A percentile compares a stretch with the other conserved stretches of the same genome.
Evolutionary conservation across 306 rosid genomes (phyloP).

Genomic region (Arachis hypogaea): DNA sequence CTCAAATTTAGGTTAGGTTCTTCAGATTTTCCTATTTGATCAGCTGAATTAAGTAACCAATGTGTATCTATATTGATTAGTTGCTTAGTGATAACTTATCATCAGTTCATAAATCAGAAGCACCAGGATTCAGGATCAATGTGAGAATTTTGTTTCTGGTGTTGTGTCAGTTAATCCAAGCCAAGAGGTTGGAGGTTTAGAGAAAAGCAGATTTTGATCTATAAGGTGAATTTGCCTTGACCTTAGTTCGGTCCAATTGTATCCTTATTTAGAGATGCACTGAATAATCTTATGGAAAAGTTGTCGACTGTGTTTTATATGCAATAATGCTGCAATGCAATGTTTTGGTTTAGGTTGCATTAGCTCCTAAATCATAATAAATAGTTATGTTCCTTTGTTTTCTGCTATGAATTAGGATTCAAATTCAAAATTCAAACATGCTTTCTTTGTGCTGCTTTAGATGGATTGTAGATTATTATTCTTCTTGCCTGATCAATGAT

Average conservation of each 20-base stretch:
- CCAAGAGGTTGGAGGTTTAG: background rate
- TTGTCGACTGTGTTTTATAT: background rate
- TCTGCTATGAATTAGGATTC: background rate
- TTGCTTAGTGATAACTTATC: background rate
- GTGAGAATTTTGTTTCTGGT: conserved; percentile 5
- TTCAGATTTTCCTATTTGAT: conserved; percentile 6
- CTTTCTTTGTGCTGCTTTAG: conserved; percentile 8
- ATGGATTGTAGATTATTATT: conserved; percentile 33
- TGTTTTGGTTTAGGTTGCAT: background rate
- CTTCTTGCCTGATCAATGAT: conserved; percentile 19
- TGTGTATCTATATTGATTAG: background rate
- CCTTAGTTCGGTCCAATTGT: background rate
- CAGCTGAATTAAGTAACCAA: background rate
- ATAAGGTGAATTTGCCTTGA: background rate
- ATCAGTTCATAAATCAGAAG: background rate
- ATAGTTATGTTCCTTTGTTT: background rate
- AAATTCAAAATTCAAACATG: background rate
- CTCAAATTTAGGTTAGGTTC: background rate
- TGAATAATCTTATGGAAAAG: background rate
- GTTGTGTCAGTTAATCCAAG: background rate
- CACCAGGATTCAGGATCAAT: background rate
- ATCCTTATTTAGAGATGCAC: background rate
- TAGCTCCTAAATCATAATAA: background rate
- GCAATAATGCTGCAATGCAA: background rate
- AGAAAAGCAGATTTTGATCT: background rate